These are phyloP conservation scores for Fragaria vesca DNA, from an alignment of 306 rosid species.

Conservation along the genomic window DNA sequence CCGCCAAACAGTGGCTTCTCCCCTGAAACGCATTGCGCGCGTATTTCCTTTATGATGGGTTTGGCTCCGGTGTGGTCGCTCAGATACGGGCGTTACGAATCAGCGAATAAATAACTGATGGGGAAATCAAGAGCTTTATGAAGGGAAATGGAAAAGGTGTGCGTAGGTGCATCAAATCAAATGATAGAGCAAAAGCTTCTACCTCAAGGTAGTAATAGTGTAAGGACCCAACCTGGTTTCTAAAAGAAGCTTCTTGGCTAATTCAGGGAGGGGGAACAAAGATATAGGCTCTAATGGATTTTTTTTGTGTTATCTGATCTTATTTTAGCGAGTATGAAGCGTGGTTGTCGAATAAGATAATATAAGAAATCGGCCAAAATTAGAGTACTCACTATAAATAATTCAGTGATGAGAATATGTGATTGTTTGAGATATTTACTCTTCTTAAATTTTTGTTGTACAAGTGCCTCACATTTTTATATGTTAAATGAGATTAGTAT, in stretches of 20 bases:
- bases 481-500: background rate
- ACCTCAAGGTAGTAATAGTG: background rate
- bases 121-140: background rate
- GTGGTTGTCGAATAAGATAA: background rate
- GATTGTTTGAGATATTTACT: too few species aligned
- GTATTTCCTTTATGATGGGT: background rate
- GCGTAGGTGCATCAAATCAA: background rate
- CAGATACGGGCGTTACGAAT: background rate
- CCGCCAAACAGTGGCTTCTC: background rate
- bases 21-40: conserved; percentile 27
- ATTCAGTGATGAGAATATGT: background rate
- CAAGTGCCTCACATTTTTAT: background rate
- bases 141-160: conserved; percentile 4
- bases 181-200: background rate
- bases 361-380: background rate
- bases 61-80: conserved; percentile 16
- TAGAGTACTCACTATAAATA: background rate
- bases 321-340: background rate
- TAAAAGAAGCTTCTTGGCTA: background rate
- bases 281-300: background rate
- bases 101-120: background rate
- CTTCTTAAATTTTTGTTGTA: too few species aligned
- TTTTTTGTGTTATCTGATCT: background rate
- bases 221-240: background rate
- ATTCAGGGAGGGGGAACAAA: background rate